Base-by-base conservation (phyloP, 495 filamentous ascomycete genomes). In the Lophium mytilinum region DNA sequence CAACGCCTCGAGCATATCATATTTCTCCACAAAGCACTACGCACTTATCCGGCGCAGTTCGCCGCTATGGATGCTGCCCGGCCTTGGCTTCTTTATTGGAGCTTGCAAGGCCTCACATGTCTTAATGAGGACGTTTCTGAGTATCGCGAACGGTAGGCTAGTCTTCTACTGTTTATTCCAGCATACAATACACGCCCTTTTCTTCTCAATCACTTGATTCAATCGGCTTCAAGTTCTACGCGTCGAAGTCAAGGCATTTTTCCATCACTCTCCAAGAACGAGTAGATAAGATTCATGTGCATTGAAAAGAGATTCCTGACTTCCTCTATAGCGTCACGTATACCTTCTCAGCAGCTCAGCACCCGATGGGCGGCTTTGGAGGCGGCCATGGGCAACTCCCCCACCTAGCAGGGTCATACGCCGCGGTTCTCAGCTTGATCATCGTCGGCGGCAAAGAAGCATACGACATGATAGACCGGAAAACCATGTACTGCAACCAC, bases 31-130 rank as follows among this genome's bases (percentile, higher is more conserved):
- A 74, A 79, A 40, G 74, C 77, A 24, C 73, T 98, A 15, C 77
- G 76, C 39, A 69, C 74, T 15, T 82, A 93, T 54, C 88, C 90
- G 0, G 68, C 76, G 2, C 69, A 71, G 10, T 93, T 85, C 62
- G 80, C 85, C 18, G 72, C 72, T 1, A 77, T 87, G 49, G 93
- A 98, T 74, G 84, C 93, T 14, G 87, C 83, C 63, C 76, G 93
- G 46, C 89, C 93, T 1, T 98, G 93, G 93, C 78, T 95, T 63
- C 72, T 93, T 59, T 97, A 97, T 72, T 98, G 93, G 93, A 84
- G 80, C 41, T 72, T 97, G 34, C 79, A 81, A 9, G 88, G 80
- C 0, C 75, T 97, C 21, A 72, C 76, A 37, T 70, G 88, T 18
- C 75, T 97, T 37, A 89, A 89, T 18, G 80, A 87, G 61, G 89